These are phyloP conservation scores for Gamarada debralockiae DNA, from an alignment of 495 filamentous ascomycete species.

Conservation along the genomic window DNA sequence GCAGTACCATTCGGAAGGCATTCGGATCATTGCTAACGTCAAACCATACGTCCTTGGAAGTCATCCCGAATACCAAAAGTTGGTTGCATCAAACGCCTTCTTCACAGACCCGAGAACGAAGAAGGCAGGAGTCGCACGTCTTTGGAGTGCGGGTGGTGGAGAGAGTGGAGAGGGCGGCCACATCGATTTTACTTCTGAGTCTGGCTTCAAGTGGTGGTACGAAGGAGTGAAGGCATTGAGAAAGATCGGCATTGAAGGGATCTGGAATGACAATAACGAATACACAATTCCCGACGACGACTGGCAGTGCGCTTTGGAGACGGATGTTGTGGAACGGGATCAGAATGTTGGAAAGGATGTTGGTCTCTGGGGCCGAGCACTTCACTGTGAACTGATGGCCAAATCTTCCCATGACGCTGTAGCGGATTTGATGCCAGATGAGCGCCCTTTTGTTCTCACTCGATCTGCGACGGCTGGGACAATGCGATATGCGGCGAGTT, in stretches of 20 bases:
- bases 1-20: slow-evolving; percentile 56
- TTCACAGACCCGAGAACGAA: slow-evolving; percentile 55
- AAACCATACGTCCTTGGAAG: slow-evolving; percentile 65
- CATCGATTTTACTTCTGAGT: slow-evolving; percentile 63
- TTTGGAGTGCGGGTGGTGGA: slow-evolving; percentile 67
- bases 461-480: slow-evolving; percentile 65
- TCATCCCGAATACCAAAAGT: slow-evolving; percentile 58
- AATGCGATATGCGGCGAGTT: slow-evolving; percentile 60
- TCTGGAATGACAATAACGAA: slow-evolving; percentile 79
- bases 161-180: slow-evolving; percentile 66
- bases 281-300: slow-evolving; percentile 62
- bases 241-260: slow-evolving; percentile 59
- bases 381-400: slow-evolving; percentile 63
- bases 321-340: background rate
- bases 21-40: slow-evolving; percentile 64
- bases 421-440: slow-evolving; percentile 46
- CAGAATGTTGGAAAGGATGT: slow-evolving; percentile 29
- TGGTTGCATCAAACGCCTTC: slow-evolving; percentile 50
- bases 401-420: slow-evolving; percentile 63
- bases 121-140: slow-evolving; percentile 49
- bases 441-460: slow-evolving; percentile 61
- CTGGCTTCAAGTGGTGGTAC: slow-evolving; percentile 67
- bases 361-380: slow-evolving; percentile 59
- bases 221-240: slow-evolving; percentile 57
- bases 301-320: slow-evolving; percentile 51